phyloP scores from a whole-genome alignment of 805 yeast species.

The Candida odintsovae region DNA sequence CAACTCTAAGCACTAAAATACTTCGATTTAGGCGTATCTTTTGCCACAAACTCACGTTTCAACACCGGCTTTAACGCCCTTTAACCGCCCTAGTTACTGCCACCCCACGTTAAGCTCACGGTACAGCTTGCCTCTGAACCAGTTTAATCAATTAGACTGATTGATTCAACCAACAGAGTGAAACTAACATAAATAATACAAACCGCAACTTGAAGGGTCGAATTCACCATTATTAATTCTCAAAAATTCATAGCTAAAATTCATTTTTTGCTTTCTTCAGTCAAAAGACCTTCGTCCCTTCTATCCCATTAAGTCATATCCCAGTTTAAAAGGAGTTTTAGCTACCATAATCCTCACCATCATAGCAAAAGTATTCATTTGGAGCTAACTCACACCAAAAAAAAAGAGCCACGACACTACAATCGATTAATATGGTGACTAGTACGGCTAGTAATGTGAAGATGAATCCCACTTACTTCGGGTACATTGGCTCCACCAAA shows the following conservation, averaged over 20 bases:
- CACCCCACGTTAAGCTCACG: not conserved
- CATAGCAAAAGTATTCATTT: not conserved
- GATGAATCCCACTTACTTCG: conserved; percentile 20
- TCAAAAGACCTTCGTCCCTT: not conserved
- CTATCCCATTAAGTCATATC: not conserved
- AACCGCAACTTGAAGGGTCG: not conserved
- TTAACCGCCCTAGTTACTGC: not conserved
- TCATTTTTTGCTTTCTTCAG: not conserved
- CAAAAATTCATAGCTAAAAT: not conserved
- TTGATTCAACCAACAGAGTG: not conserved
- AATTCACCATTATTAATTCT: not conserved
- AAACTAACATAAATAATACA: not conserved
- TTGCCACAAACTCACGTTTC: not conserved
- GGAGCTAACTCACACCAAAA: not conserved
- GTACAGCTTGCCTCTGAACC: not conserved
- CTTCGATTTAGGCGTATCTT: not conserved
- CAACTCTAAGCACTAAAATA: not conserved
- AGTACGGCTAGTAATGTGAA: not conserved
- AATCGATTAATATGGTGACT: not conserved
- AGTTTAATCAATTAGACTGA: not conserved
- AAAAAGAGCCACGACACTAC: not conserved
- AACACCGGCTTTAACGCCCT: not conserved
- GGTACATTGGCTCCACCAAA: conserved; percentile 74
- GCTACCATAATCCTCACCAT: not conserved
- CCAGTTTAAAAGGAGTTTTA: not conserved